Conservation (phyloP, 2,329 filamentous ascomycete species). For the Aureobasidium sp. region DNA sequence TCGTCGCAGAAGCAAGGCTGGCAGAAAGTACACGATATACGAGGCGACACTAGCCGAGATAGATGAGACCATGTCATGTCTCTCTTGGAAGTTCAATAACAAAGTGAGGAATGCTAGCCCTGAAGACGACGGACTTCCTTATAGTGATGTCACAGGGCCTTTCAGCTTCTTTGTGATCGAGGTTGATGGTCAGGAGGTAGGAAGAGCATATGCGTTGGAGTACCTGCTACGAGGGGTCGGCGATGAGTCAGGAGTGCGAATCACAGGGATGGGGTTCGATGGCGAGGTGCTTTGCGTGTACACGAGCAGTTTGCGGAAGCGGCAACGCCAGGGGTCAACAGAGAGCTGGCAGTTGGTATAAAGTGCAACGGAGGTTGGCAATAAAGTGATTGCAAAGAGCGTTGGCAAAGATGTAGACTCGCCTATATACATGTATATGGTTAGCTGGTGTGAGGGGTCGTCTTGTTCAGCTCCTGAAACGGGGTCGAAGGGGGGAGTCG, state of each 20-base stretch:
- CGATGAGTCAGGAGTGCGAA: constrained; percentile 14
- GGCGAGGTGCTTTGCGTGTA: constrained; percentile 18
- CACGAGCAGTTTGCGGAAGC: neutral
- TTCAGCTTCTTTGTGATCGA: constrained; percentile 29
- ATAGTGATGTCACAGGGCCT: constrained; percentile 30
- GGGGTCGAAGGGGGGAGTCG: neutral
- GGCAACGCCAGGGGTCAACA: neutral
- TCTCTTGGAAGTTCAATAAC: neutral
- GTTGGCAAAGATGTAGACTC: too few relatives aligned
- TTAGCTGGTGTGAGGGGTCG: neutral
- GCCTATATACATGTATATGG: neutral
- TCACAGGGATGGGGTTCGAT: constrained; percentile 28
- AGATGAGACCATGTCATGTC: neutral
- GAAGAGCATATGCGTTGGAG: constrained; percentile 29
- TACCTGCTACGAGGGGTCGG: constrained; percentile 3
- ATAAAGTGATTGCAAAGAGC: too few relatives aligned
- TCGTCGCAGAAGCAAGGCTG: neutral
- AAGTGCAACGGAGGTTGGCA: neutral
- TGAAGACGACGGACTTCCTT: constrained; percentile 20
- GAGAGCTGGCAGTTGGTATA: constrained; percentile 13
- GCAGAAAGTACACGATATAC: neutral
- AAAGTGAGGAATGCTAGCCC: neutral
- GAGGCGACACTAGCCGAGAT: neutral
- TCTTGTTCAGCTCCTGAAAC: neutral
- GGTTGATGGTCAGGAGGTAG: constrained; percentile 22